Conservation (phyloP, 2,329 filamentous ascomycete genomes). For the Elsinoe ampelina region DNA sequence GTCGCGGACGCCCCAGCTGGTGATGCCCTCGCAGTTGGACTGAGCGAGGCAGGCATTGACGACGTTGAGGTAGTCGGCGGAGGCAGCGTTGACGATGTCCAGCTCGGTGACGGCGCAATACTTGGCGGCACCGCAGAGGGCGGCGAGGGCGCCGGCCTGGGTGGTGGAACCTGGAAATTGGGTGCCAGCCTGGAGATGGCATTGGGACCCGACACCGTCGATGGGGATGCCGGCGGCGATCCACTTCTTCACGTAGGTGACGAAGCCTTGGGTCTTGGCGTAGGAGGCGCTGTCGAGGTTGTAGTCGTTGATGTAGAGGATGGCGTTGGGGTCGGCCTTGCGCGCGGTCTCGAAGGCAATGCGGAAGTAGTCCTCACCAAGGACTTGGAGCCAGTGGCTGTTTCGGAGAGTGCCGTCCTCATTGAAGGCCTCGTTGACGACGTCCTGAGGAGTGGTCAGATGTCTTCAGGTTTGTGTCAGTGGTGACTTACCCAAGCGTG, state of each 20-base stretch:
- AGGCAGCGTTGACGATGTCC: constrained; percentile 48
- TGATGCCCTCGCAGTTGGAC: constrained; percentile 31
- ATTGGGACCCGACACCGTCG: constrained; percentile 41
- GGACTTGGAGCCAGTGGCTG: constrained; percentile 20
- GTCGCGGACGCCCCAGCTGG: constrained; percentile 39
- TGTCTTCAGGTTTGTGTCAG: constrained; percentile 22
- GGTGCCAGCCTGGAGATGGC: constrained; percentile 37
- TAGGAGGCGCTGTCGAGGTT: constrained; percentile 21
- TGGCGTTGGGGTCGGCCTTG: constrained; percentile 16
- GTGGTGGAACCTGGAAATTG: constrained; percentile 10
- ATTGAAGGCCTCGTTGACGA: constrained; percentile 13
- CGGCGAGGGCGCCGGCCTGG: constrained; percentile 20
- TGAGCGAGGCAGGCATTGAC: constrained; percentile 30
- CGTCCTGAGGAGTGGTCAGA: constrained; percentile 12
- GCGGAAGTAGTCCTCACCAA: constrained; percentile 22
- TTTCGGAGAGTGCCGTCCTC: constrained; percentile 22
- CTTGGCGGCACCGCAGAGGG: constrained; percentile 37
- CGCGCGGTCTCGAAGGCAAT: constrained; percentile 22
- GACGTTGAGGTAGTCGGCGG: constrained; percentile 35
- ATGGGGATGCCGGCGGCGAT: constrained; percentile 24
- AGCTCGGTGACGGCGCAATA: constrained; percentile 56
- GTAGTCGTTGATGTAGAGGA: constrained; percentile 25
- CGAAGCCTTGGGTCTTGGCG: constrained; percentile 19
- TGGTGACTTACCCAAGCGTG: neutral
- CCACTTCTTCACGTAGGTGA: constrained; percentile 20